A percentile compares a stretch with the other conserved stretches of the same genome.
phyloP scores from a whole-genome alignment of 2,329 filamentous ascomycete genomes.

The Mollisia scopiformis region DNA sequence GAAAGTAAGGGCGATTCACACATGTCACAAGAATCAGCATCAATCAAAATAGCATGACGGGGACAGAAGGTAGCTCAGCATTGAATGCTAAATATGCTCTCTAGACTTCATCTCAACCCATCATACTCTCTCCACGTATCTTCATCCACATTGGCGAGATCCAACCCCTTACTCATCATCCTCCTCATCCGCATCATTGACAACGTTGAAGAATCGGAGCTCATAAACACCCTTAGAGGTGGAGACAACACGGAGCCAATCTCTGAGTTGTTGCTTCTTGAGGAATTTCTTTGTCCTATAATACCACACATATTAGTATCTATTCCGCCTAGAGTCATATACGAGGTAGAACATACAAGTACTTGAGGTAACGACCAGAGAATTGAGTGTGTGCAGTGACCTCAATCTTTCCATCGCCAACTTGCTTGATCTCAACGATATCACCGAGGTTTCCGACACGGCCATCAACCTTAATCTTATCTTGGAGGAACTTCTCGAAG shows the following conservation, averaged over 20 bases:
- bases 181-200: slow-evolving; percentile 96
- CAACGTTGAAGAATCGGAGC: slow-evolving; percentile 99
- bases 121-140: background rate
- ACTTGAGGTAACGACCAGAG: slow-evolving; percentile 99
- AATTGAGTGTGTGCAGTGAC: slow-evolving; percentile 97
- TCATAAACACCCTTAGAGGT: slow-evolving; percentile 98
- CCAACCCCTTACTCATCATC: slow-evolving; percentile 87
- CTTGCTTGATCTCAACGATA: slow-evolving; percentile 84
- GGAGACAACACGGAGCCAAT: slow-evolving; percentile 99
- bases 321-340: background rate
- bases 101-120: slow-evolving; percentile 17
- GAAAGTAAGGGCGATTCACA: background rate
- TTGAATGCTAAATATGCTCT: slow-evolving; percentile 20
- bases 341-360: slow-evolving; percentile 85
- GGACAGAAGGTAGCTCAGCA: slow-evolving; percentile 17
- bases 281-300: slow-evolving; percentile 99
- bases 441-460: slow-evolving; percentile 98
- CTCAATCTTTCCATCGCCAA: slow-evolving; percentile 97
- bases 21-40: background rate
- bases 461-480: slow-evolving; percentile 99
- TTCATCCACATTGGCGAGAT: slow-evolving; percentile 4
- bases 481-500: slow-evolving; percentile 99
- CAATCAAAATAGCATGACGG: background rate
- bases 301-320: slow-evolving; percentile 30
- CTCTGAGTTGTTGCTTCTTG: slow-evolving; percentile 99